Conservation (phyloP, 2,329 filamentous ascomycete species). For the Verruconis gallopava region DNA sequence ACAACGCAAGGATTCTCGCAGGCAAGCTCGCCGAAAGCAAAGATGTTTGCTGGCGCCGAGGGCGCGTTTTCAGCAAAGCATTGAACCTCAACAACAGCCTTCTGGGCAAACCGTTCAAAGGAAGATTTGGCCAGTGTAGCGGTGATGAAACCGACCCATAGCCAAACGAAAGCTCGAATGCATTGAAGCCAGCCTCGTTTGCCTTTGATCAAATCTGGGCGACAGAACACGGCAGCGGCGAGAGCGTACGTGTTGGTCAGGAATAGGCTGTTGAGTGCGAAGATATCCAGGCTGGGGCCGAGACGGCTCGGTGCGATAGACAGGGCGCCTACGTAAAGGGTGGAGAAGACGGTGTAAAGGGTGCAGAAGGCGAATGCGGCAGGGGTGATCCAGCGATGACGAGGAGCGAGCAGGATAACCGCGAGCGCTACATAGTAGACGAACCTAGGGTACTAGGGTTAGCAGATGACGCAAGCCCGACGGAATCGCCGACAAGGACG, state of each 20-base stretch:
- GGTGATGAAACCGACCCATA: conserved; percentile 6
- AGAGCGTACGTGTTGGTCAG: conserved; percentile 6
- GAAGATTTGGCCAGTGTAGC: conserved; percentile 1
- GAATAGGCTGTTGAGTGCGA: conserved; percentile 2
- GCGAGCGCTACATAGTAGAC: not conserved
- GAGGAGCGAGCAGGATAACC: conserved; percentile 3
- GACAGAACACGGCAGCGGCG: conserved; percentile 6
- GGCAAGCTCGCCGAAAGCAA: conserved; percentile 7
- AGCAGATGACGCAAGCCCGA: no score
- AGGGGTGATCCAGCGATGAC: conserved; percentile 6
- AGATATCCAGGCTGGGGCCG: conserved; percentile 6
- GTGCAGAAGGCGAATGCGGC: conserved; percentile 4
- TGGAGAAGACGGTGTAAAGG: conserved; percentile 8
- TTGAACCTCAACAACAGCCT: not conserved
- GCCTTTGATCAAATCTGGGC: not conserved
- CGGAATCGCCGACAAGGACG: no score
- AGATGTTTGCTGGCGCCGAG: not conserved
- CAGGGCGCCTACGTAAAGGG: conserved; percentile 5
- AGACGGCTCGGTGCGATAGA: conserved; percentile 7
- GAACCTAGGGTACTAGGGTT: not conserved
- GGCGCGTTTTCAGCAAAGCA: conserved; percentile 6
- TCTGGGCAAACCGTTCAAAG: conserved; percentile 5
- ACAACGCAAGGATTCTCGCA: conserved; percentile 7
- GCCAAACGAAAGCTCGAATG: conserved; percentile 7
- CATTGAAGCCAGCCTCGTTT: conserved; percentile 3